Percentiles rank a stretch among this genome's conserved stretches.
Conservation (phyloP, 2,329 filamentous ascomycete genomes). For the Microdochium bolleyi region DNA sequence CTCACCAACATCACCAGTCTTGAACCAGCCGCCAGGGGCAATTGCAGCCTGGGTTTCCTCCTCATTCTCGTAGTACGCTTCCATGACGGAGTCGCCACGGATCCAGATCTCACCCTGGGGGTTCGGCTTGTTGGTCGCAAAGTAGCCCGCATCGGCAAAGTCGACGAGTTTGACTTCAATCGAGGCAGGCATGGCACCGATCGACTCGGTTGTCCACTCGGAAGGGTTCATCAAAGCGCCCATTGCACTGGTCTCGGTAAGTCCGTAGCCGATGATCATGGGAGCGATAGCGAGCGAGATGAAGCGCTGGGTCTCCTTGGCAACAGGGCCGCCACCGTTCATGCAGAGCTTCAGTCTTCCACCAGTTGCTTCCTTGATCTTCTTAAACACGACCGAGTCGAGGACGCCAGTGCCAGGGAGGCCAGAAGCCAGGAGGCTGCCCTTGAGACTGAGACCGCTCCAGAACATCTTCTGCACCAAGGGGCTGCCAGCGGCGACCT, state of each 20-base stretch:
- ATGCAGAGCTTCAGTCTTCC: slow-evolving; percentile 73
- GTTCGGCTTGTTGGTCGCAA: slow-evolving; percentile 62
- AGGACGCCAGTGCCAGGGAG: slow-evolving; percentile 61
- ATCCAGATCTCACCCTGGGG: slow-evolving; percentile 88
- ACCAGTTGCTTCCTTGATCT: slow-evolving; percentile 84
- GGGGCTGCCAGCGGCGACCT: slow-evolving; percentile 61
- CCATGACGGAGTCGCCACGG: slow-evolving; percentile 62
- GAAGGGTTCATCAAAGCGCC: slow-evolving; percentile 67
- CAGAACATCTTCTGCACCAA: slow-evolving; percentile 70
- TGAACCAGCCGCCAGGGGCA: slow-evolving; percentile 75
- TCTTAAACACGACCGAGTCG: slow-evolving; percentile 79
- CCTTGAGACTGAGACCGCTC: slow-evolving; percentile 47
- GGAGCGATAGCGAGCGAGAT: slow-evolving; percentile 82
- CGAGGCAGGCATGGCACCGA: slow-evolving; percentile 66
- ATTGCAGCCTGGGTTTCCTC: slow-evolving; percentile 66
- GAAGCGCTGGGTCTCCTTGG: slow-evolving; percentile 80
- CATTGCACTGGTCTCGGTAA: slow-evolving; percentile 80
- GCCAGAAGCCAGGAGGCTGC: slow-evolving; percentile 39
- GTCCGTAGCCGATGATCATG: slow-evolving; percentile 82
- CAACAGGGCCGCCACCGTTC: slow-evolving; percentile 79
- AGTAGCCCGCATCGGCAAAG: slow-evolving; percentile 76
- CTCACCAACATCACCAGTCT: slow-evolving; percentile 78
- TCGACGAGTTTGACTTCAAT: slow-evolving; percentile 83
- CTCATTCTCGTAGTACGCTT: slow-evolving; percentile 70
- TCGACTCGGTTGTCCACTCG: slow-evolving; percentile 66